Percentiles rank a stretch among this genome's conserved stretches.
These are phyloP conservation scores for Sporothrix pallida DNA, from an alignment of 2,329 filamentous ascomycete species.

Conservation along the genomic window DNA sequence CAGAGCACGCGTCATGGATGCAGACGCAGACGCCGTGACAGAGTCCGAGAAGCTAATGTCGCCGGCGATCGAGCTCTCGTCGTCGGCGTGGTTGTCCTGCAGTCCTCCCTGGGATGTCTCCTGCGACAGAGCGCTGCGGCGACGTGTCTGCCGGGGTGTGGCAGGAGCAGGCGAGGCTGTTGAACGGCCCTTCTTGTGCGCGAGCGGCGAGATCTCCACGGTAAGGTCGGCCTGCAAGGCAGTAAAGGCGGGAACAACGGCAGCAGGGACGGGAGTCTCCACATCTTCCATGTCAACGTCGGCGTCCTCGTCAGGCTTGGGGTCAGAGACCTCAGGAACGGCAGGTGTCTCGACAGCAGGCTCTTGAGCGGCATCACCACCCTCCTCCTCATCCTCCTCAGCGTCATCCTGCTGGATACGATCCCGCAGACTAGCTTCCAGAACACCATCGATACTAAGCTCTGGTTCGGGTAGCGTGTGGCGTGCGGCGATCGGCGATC, in stretches of 20 bases:
- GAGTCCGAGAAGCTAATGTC: conserved; percentile 1
- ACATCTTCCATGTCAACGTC: conserved; percentile 30
- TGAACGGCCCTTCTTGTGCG: background rate
- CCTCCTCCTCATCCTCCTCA: background rate
- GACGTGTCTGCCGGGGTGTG: conserved; percentile 26
- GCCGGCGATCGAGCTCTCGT: background rate
- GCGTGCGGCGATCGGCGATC: conserved; percentile 53
- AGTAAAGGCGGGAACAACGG: too few species aligned
- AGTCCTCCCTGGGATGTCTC: background rate
- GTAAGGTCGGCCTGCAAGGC: background rate
- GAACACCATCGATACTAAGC: conserved; percentile 39
- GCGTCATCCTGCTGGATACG: conserved; percentile 9
- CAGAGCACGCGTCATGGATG: background rate
- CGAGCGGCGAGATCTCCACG: conserved; percentile 22
- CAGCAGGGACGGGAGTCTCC: background rate
- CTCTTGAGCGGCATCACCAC: background rate
- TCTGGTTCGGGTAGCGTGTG: conserved; percentile 40
- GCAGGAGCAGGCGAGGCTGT: conserved; percentile 28
- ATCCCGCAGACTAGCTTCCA: conserved; percentile 30
- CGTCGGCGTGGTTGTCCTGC: conserved; percentile 4
- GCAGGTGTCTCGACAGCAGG: background rate
- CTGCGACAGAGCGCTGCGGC: conserved; percentile 26
- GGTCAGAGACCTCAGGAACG: background rate
- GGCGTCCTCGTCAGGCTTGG: background rate
- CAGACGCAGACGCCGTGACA: background rate